Percentiles rank a stretch among this genome's conserved stretches.
Evolutionary conservation across 352 stramenopile species (phyloP).

Genomic region (Sclerospora graminicola): DNA sequence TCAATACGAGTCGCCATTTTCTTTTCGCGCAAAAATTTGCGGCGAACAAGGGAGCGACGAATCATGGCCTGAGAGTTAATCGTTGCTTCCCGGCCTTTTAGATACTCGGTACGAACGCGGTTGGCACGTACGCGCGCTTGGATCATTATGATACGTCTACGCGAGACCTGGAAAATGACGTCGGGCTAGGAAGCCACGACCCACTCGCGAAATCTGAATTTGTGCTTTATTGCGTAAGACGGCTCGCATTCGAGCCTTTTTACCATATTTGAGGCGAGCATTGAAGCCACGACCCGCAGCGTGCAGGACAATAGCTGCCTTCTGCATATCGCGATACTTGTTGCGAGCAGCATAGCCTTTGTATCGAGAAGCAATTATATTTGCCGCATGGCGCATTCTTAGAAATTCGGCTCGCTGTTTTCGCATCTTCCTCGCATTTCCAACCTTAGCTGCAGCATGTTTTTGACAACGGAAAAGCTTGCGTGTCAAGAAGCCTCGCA

Average conservation of each 20-base stretch:
- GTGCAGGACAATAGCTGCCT: slow-evolving; percentile 65
- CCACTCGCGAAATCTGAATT: slow-evolving; percentile 59
- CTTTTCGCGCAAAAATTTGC: slow-evolving; percentile 72
- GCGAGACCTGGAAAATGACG: slow-evolving; percentile 39
- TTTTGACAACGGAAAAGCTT: slow-evolving; percentile 60
- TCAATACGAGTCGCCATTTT: slow-evolving; percentile 84
- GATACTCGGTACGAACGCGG: slow-evolving; percentile 77
- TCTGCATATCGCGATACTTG: slow-evolving; percentile 62
- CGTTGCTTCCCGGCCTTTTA: slow-evolving; percentile 77
- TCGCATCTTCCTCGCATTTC: slow-evolving; percentile 62
- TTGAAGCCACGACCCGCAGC: slow-evolving; percentile 69
- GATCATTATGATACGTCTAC: slow-evolving; percentile 75
- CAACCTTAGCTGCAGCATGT: slow-evolving; percentile 53
- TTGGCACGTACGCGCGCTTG: slow-evolving; percentile 80
- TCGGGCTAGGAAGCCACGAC: slow-evolving; percentile 60
- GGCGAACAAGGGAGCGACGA: slow-evolving; percentile 59
- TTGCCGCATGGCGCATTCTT: slow-evolving; percentile 45
- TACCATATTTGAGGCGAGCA: slow-evolving; percentile 78
- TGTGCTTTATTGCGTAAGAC: slow-evolving; percentile 70
- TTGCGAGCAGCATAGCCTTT: slow-evolving; percentile 52
- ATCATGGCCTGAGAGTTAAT: slow-evolving; percentile 87
- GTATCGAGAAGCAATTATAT: slow-evolving; percentile 63
- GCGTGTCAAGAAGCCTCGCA: slow-evolving; percentile 53
- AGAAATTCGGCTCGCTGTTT: slow-evolving; percentile 56
- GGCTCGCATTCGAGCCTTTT: slow-evolving; percentile 69